Conservation (phyloP, 768 basidiomycete species). For the Rhodotorula taiwanensis region DNA sequence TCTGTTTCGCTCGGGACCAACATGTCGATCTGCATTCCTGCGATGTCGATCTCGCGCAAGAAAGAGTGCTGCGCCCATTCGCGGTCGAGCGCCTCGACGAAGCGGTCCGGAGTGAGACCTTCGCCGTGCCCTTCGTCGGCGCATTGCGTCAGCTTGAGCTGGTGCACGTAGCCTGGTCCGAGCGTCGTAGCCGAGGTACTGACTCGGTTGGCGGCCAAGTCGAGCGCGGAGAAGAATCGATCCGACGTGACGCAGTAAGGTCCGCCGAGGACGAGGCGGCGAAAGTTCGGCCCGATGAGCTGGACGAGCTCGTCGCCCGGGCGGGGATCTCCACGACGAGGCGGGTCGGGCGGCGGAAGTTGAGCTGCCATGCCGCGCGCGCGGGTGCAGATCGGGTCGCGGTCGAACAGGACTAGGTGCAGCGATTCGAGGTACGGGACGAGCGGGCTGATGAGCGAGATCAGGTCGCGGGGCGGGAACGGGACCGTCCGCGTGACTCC, state of each 20-base stretch:
- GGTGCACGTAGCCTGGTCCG: no score
- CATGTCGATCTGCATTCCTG: no score
- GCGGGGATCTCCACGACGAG: not conserved
- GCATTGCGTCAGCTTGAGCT: not conserved
- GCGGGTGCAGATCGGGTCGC: not conserved
- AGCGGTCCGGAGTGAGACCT: no score
- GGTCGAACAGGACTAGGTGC: constrained; percentile 8
- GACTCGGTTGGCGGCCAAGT: not conserved
- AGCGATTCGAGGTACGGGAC: not conserved
- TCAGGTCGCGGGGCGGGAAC: not conserved
- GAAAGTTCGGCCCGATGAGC: not conserved
- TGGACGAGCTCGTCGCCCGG: not conserved
- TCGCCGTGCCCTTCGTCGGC: not conserved
- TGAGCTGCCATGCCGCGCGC: not conserved
- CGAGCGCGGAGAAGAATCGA: not conserved
- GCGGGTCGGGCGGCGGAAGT: not conserved
- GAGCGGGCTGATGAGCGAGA: constrained; percentile 4
- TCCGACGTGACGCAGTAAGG: not conserved
- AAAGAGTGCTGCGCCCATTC: no score
- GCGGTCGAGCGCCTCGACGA: no score
- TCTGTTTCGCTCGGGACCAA: no score
- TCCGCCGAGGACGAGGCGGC: not conserved
- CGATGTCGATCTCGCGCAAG: no score
- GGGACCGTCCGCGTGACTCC: not conserved
- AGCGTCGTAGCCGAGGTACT: no score